Base-by-base conservation (phyloP, 75 land plant species). In the Isoetes taiwanensis region DNA sequence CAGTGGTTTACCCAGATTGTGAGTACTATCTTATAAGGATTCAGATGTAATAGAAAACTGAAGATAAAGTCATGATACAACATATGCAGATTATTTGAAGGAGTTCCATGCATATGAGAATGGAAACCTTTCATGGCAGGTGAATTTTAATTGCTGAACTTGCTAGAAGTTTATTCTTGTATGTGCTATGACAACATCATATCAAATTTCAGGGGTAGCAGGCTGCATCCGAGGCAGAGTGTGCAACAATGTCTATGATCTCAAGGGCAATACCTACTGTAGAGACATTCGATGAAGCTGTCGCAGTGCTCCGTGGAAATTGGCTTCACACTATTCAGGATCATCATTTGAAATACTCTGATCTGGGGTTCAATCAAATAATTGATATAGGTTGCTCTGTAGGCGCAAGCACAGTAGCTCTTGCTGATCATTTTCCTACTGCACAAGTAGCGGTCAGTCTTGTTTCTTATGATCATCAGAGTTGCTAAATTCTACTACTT, bases 111-210 rank as follows among this genome's bases (percentile, higher is more conserved):
- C 83, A 33, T 90, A 90, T 68, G 75, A 75, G 21, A 74, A 77
- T 34, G 96, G 96, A 52, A 90, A 90, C 57, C 77, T 90, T 32
- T 90, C 84, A 27, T 90, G 96, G 96, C 71, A 86, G 86, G 96
- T 86, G 71, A 64, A 52, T 63, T 46, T 8, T 23, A 46, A 5
- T 6, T n/a, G 23, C 19, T 6, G 39, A 37, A 9, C 9, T 37
- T 10, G 12, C 39, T 10, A 37, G 39, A 10, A 37, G 9, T 10
- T 10, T 10, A 14, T 14, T 37, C 39, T 14, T 37, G 39, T 10
- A 37, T 37, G 39, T 10, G 39, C 14, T 37, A 10, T 10, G 12
- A 10, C 5, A 11, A 4, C 1, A 54, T 14, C 9, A 24, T 32
- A 33, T 58, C 26, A 28, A 21, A 29, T 12, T 16, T 43, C 23